These are phyloP conservation scores for Sporothrix schenckii DNA, from an alignment of 2,329 filamentous ascomycete genomes.

Conservation along the genomic window DNA sequence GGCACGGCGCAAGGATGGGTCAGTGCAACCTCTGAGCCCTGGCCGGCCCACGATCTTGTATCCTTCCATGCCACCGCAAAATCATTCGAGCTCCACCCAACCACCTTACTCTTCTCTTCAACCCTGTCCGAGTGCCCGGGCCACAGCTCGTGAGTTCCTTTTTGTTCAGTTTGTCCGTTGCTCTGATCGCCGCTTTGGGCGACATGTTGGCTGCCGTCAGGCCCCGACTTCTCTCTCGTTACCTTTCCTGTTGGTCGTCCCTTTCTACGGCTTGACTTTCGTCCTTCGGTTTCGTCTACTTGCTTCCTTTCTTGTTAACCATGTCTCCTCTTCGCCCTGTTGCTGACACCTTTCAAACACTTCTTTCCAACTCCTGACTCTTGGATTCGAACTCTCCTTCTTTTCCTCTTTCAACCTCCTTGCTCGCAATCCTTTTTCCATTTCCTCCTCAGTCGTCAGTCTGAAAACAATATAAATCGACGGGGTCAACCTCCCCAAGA, in stretches of 20 bases:
- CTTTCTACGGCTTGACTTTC: not conserved
- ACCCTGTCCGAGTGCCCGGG: conserved; percentile 25
- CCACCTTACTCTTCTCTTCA: not conserved
- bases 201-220: not conserved
- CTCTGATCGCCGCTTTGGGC: conserved; percentile 1
- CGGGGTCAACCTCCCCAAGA: not conserved
- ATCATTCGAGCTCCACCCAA: not conserved
- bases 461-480: not conserved
- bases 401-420: not conserved
- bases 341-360: conserved; percentile 21
- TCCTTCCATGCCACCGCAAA: conserved; percentile 15
- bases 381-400: not conserved
- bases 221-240: not conserved
- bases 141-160: not conserved
- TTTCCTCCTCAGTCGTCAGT: not conserved
- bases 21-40: conserved; percentile 24
- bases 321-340: not conserved
- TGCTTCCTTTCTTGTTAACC: not conserved
- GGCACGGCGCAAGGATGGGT: conserved; percentile 12
- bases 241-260: not conserved
- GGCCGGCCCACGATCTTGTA: conserved; percentile 8
- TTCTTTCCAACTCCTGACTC: conserved; percentile 9
- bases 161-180: not conserved
- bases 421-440: not conserved
- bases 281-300: not conserved